Conservation (phyloP, 139 green algal species). For the Picochlorum sp. region DNA sequence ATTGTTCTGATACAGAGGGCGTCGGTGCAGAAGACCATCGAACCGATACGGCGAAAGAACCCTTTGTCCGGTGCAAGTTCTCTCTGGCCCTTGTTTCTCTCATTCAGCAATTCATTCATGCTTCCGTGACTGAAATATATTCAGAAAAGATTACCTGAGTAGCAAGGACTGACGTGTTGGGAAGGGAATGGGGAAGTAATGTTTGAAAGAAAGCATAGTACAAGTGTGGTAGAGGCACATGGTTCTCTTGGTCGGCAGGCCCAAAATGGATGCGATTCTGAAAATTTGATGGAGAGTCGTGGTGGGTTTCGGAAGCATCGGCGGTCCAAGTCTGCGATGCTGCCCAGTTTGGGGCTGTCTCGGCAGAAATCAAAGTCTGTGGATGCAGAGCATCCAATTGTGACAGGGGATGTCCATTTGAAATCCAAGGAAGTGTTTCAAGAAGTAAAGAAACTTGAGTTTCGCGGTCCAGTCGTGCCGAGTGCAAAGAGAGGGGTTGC, state of each 20-base stretch:
- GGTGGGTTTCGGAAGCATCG: neutral
- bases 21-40: too few species aligned
- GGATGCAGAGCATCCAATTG: conserved; percentile 2
- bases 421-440: conserved; percentile 4
- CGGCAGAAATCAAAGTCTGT: too few species aligned
- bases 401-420: neutral
- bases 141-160: too few species aligned
- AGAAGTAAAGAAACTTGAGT: neutral
- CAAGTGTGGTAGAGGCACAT: neutral
- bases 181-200: too few species aligned
- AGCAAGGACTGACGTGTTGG: too few species aligned
- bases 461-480: neutral
- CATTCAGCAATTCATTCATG: too few species aligned
- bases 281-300: neutral
- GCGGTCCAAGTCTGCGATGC: neutral
- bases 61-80: too few species aligned
- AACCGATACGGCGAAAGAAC: too few species aligned
- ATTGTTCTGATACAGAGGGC: too few species aligned
- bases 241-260: neutral
- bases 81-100: too few species aligned
- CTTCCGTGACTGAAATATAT: too few species aligned
- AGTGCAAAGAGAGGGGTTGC: neutral
- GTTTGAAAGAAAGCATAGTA: too few species aligned
- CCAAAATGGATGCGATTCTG: neutral
- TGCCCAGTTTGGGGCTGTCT: neutral